Evolutionary conservation across 495 filamentous ascomycete genomes (phyloP).

Genomic region (Neurospora sp.): DNA sequence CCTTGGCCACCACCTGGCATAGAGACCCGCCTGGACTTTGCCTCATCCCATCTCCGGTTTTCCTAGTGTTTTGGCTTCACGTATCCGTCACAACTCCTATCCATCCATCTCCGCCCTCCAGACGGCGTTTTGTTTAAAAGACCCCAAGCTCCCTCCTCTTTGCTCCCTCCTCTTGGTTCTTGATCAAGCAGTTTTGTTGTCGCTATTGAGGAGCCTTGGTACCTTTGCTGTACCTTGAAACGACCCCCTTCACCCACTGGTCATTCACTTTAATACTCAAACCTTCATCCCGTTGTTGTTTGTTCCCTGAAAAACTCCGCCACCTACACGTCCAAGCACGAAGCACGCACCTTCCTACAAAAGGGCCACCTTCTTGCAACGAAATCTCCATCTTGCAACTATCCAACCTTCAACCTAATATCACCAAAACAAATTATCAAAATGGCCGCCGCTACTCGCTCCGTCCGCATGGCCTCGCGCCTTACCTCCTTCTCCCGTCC

Average conservation of each 20-base stretch:
- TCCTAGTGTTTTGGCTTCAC: constrained; percentile 1
- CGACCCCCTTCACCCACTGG: background rate
- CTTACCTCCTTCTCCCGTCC: constrained; percentile 26
- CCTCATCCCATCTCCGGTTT: constrained; percentile 16
- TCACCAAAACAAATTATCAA: constrained; percentile 11
- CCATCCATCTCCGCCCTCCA: background rate
- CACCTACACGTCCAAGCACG: background rate
- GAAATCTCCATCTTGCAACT: background rate
- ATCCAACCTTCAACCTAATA: background rate
- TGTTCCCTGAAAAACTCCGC: background rate
- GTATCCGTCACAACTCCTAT: background rate
- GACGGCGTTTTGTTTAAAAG: constrained; percentile 17
- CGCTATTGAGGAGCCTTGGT: constrained; percentile 30
- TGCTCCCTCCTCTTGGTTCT: background rate
- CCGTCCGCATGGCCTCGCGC: constrained; percentile 24
- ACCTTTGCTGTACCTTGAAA: constrained; percentile 24
- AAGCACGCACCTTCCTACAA: background rate
- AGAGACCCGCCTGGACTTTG: constrained; percentile 9
- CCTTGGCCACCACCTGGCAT: constrained; percentile 7
- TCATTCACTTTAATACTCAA: background rate
- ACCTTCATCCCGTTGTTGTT: background rate
- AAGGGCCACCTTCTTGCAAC: background rate
- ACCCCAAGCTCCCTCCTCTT: constrained; percentile 6
- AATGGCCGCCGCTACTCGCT: constrained; percentile 33
- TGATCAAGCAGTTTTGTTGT: constrained; percentile 25